Evolutionary conservation across 2,329 filamentous ascomycete species (phyloP).

Genomic region (Aspergillus texensis): DNA sequence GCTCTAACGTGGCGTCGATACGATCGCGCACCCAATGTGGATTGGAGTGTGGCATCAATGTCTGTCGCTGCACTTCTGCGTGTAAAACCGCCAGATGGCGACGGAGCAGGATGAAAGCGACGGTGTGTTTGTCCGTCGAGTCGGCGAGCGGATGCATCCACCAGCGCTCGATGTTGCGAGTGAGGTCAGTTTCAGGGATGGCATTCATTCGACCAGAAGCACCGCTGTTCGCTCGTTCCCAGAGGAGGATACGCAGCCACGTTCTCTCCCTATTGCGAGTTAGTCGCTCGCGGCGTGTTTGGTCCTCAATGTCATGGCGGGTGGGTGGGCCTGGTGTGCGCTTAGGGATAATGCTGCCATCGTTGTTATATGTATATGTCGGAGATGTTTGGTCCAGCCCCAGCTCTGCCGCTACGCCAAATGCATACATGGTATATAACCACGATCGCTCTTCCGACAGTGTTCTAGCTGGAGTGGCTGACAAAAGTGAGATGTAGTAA

Average conservation of each 20-base stretch:
- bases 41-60: conserved; percentile 11
- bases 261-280: conserved; percentile 33
- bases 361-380: too few relatives aligned
- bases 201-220: conserved; percentile 27
- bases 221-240: conserved; percentile 36
- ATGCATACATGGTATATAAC: conserved; percentile 35
- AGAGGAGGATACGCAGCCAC: conserved; percentile 34
- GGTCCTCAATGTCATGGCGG: background rate
- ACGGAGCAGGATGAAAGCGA: conserved; percentile 32
- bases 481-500: conserved; percentile 35
- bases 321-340: background rate
- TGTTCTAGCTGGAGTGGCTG: conserved; percentile 29
- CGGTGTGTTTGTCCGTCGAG: conserved; percentile 30
- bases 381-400: conserved; percentile 26
- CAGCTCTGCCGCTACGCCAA: conserved; percentile 30
- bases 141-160: conserved; percentile 32
- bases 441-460: conserved; percentile 31
- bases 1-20: conserved; percentile 24
- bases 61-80: conserved; percentile 18
- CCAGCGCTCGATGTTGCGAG: conserved; percentile 28
- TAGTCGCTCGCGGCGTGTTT: conserved; percentile 16
- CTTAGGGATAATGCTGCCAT: too few relatives aligned
- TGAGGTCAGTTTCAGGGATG: conserved; percentile 35
- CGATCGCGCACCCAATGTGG: conserved; percentile 30
- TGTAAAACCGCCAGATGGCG: conserved; percentile 24